phyloP scores from a whole-genome alignment of 2,329 filamentous ascomycete genomes.

The Zelopaecilomyces penicillatus region DNA sequence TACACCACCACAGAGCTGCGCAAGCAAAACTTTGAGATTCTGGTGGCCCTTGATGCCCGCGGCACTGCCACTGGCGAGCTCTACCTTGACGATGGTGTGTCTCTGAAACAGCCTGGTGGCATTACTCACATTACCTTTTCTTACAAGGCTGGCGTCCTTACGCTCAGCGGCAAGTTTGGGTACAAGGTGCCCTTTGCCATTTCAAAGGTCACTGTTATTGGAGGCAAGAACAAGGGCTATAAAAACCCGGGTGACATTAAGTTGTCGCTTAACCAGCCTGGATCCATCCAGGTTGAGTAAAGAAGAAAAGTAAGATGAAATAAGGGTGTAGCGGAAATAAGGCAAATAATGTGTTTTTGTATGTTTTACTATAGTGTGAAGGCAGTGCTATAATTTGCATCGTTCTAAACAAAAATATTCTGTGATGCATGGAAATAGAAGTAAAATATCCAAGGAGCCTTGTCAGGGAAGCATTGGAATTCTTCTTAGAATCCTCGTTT shows the following conservation, averaged over 20 bases:
- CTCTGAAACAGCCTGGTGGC: conserved; percentile 43
- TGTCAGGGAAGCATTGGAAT: too few species aligned
- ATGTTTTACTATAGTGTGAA: too few species aligned
- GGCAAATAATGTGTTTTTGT: not conserved
- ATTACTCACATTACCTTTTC: conserved; percentile 50
- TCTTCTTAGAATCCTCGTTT: too few species aligned
- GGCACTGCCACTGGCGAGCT: conserved; percentile 58
- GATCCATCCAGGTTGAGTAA: conserved; percentile 7
- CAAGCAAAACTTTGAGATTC: conserved; percentile 58
- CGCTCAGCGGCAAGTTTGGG: conserved; percentile 43
- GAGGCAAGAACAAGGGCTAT: conserved; percentile 14
- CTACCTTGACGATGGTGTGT: conserved; percentile 72
- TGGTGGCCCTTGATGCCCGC: conserved; percentile 56
- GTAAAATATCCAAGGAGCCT: too few species aligned
- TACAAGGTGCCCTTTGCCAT: conserved; percentile 38
- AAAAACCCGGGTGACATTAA: conserved; percentile 11
- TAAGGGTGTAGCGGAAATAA: not conserved
- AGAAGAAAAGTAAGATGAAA: not conserved
- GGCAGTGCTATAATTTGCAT: too few species aligned
- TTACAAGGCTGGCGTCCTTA: conserved; percentile 46
- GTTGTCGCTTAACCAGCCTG: conserved; percentile 14
- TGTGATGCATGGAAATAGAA: too few species aligned
- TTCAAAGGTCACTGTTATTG: conserved; percentile 42
- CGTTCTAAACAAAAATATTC: too few species aligned
- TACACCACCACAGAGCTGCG: conserved; percentile 58